phyloP scores from a whole-genome alignment of 2,329 filamentous ascomycete species.

The Fusarium pseudograminearum region DNA sequence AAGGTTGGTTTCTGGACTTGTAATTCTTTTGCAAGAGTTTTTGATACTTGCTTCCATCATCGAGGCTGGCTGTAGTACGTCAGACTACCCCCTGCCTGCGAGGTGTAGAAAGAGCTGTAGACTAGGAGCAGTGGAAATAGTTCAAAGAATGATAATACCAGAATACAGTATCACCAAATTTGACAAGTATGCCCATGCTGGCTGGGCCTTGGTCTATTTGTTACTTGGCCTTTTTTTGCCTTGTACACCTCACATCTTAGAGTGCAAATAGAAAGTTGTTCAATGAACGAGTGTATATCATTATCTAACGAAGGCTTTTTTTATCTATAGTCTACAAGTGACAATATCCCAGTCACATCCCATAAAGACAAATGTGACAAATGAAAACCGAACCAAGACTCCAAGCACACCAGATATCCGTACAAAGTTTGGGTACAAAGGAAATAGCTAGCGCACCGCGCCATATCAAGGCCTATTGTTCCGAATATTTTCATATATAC shows the following conservation, averaged over 20 bases:
- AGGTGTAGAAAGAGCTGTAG: conserved; percentile 18
- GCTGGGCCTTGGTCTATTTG: too few species aligned
- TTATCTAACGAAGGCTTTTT: conserved; percentile 32
- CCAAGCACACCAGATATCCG: not conserved
- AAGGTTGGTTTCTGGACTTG: conserved; percentile 24
- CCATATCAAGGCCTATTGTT: conserved; percentile 48
- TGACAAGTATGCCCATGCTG: too few species aligned
- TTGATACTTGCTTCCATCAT: conserved; percentile 19
- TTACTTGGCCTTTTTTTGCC: not conserved
- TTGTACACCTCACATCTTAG: too few species aligned
- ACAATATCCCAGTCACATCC: conserved; percentile 25
- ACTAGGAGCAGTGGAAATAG: conserved; percentile 14
- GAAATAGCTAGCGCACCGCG: not conserved
- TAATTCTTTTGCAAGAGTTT: conserved; percentile 30
- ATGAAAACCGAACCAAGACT: conserved; percentile 11
- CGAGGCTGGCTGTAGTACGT: conserved; percentile 8
- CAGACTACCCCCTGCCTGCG: conserved; percentile 1
- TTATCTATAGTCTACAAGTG: conserved; percentile 24
- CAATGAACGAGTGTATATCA: conserved; percentile 1
- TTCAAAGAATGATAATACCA: conserved; percentile 10
- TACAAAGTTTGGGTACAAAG: conserved; percentile 19
- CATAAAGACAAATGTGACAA: conserved; percentile 1
- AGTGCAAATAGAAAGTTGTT: not conserved
- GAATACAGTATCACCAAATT: not conserved
- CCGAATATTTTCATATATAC: conserved; percentile 69